Percentiles rank a stretch among this genome's conserved stretches.
Conservation (phyloP, 1,284 basidiomycete genomes). For the Mycena citricolor region DNA sequence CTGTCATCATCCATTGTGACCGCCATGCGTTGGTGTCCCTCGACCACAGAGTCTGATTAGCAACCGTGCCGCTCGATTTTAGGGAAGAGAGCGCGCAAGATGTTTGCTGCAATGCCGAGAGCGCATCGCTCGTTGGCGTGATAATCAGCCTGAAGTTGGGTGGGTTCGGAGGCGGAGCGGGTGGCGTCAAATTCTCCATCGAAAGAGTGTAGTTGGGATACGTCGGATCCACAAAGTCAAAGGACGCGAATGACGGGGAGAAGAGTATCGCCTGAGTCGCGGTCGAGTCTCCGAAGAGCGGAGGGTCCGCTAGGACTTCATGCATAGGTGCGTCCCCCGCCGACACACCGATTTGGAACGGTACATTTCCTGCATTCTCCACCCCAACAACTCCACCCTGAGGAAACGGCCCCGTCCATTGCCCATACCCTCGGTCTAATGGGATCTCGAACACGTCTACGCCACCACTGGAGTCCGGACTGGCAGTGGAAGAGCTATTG, state of each 20-base stretch:
- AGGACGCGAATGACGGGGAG: conserved; percentile 57
- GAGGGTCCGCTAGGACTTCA: conserved; percentile 41
- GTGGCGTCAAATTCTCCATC: conserved; percentile 51
- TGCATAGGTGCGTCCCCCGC: conserved; percentile 49
- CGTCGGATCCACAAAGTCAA: conserved; percentile 39
- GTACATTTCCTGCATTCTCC: conserved; percentile 37
- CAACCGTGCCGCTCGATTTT: conserved; percentile 34
- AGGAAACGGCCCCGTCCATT: conserved; percentile 49
- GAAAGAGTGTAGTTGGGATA: conserved; percentile 86
- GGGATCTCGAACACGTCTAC: conserved; percentile 51
- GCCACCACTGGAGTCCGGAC: conserved; percentile 42
- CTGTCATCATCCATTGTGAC: conserved; percentile 62
- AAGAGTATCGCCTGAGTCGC: conserved; percentile 74
- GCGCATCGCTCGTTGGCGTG: conserved; percentile 40
- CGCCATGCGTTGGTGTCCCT: conserved; percentile 60
- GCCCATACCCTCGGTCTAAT: conserved; percentile 53
- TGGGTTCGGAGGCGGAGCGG: conserved; percentile 38
- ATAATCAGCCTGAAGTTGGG: conserved; percentile 59
- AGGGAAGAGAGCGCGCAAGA: conserved; percentile 51
- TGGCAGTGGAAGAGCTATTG: conserved; percentile 43
- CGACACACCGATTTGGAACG: conserved; percentile 61
- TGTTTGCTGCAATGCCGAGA: conserved; percentile 53
- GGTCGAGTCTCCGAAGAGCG: conserved; percentile 77
- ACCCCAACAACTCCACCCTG: conserved; percentile 53
- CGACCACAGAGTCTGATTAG: conserved; percentile 52